These are phyloP conservation scores for Paraconiothyrium brasiliense DNA, from an alignment of 2,329 filamentous ascomycete species.

Conservation along the genomic window DNA sequence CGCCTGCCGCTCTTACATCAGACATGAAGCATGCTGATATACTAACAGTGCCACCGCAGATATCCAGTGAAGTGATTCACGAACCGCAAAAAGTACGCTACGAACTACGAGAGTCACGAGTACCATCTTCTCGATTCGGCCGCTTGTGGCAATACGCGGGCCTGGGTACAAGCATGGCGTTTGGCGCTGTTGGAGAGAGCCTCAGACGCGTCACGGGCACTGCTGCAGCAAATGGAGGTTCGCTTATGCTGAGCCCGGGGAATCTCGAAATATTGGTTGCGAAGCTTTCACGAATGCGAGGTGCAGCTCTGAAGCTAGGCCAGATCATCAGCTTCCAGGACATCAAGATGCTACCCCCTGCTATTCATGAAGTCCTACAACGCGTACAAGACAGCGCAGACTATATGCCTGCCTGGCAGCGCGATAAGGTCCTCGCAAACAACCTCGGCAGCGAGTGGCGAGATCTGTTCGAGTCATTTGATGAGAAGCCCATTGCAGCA, in stretches of 20 bases:
- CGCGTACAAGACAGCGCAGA: constrained; percentile 96
- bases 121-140: constrained; percentile 86
- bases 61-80: constrained; percentile 35
- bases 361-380: constrained; percentile 89
- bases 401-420: constrained; percentile 96
- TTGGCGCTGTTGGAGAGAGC: constrained; percentile 87
- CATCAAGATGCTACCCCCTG: constrained; percentile 87
- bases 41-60: constrained; percentile 56
- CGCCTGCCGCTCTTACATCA: background rate
- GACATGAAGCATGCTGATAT: constrained; percentile 50
- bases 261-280: constrained; percentile 95
- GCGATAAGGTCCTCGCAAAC: constrained; percentile 79
- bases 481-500: constrained; percentile 91
- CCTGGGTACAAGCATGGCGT: constrained; percentile 92
- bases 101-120: constrained; percentile 84
- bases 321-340: constrained; percentile 99
- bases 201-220: constrained; percentile 81
- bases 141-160: constrained; percentile 95
- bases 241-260: constrained; percentile 83
- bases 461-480: constrained; percentile 82
- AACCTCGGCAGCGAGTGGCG: constrained; percentile 89
- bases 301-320: constrained; percentile 94
- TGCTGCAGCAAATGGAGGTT: constrained; percentile 67
- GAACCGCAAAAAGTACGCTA: constrained; percentile 59
- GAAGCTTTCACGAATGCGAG: constrained; percentile 94